Evolutionary conservation across 371 early-diverging fungal genomes (phyloP).

Genomic region (Rhizomucor miehei): DNA sequence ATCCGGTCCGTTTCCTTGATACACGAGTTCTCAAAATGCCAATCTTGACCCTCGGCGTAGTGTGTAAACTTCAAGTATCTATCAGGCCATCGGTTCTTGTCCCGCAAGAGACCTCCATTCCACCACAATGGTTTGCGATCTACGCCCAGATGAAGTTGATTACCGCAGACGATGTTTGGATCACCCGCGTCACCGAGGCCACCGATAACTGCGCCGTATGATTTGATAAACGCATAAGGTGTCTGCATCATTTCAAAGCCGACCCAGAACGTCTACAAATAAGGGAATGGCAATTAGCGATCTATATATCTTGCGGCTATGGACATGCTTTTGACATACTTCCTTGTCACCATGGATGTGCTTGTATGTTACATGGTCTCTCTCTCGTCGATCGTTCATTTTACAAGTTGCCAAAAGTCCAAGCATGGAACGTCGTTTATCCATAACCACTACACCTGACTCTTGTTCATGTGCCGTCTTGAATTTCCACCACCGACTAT

Average conservation of each 20-base stretch:
- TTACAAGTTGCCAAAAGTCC: constrained; percentile 58
- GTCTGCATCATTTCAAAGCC: constrained; percentile 59
- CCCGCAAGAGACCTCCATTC: constrained; percentile 49
- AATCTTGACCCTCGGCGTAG: constrained; percentile 31
- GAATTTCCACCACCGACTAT: constrained; percentile 45
- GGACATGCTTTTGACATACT: too few species aligned
- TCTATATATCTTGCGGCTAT: constrained; percentile 17
- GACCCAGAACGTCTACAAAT: constrained; percentile 51
- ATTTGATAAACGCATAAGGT: constrained; percentile 52
- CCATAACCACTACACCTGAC: constrained; percentile 60
- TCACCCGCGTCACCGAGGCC: constrained; percentile 47
- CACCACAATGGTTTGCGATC: constrained; percentile 43
- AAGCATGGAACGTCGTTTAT: constrained; percentile 49
- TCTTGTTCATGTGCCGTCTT: constrained; percentile 58
- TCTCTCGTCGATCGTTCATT: constrained; percentile 52
- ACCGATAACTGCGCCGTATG: constrained; percentile 54
- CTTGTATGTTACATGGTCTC: constrained; percentile 44
- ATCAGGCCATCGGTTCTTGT: constrained; percentile 37
- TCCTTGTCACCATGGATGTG: constrained; percentile 59
- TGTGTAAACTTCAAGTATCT: constrained; percentile 31
- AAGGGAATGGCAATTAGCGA: constrained; percentile 4
- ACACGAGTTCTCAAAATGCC: constrained; percentile 34
- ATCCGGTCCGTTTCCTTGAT: constrained; percentile 29
- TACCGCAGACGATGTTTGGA: constrained; percentile 47
- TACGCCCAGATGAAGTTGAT: constrained; percentile 45